These are phyloP conservation scores for Dalechampia spathulata DNA, from an alignment of 441 rosid species.

Conservation along the genomic window DNA sequence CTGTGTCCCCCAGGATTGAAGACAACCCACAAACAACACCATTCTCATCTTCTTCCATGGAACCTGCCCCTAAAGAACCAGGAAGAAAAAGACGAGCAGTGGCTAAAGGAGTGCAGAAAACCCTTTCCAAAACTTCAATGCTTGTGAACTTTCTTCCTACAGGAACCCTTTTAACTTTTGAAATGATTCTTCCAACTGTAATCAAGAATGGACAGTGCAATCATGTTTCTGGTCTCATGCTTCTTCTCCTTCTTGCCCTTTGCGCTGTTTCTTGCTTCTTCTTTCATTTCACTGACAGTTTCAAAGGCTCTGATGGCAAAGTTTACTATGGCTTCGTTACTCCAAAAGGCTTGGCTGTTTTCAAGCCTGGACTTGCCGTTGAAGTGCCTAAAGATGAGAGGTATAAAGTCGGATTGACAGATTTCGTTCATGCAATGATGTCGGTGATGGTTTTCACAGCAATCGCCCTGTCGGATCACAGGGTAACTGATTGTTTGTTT, in stretches of 20 bases:
- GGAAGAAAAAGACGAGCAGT: conserved; percentile 24
- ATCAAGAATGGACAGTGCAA: conserved; percentile 56
- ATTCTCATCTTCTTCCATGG: background rate
- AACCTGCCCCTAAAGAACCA: conserved; percentile 14
- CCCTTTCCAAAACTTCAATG: conserved; percentile 79
- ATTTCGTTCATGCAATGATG: conserved; percentile 77
- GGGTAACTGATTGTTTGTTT: conserved; percentile 62
- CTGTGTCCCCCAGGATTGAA: conserved; percentile 15
- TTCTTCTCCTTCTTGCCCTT: conserved; percentile 49
- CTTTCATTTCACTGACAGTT: conserved; percentile 92
- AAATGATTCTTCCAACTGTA: conserved; percentile 79
- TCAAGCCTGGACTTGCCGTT: conserved; percentile 63
- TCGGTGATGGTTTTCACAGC: conserved; percentile 84
- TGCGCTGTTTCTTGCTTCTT: conserved; percentile 85
- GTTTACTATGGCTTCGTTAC: conserved; percentile 83
- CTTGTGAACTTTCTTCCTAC: conserved; percentile 81
- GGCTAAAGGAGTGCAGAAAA: conserved; percentile 37
- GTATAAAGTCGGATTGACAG: conserved; percentile 54
- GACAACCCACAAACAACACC: background rate
- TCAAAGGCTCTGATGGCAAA: conserved; percentile 60
- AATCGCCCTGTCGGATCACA: conserved; percentile 65
- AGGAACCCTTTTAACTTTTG: conserved; percentile 82
- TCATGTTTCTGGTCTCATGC: conserved; percentile 55
- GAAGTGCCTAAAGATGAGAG: conserved; percentile 61
- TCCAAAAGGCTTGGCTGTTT: conserved; percentile 67